Evolutionary conservation across 176 grass and related monocot genomes (phyloP), one percentile per base, ranked within the genome.

Genomic region (Avena eriantha): DNA sequence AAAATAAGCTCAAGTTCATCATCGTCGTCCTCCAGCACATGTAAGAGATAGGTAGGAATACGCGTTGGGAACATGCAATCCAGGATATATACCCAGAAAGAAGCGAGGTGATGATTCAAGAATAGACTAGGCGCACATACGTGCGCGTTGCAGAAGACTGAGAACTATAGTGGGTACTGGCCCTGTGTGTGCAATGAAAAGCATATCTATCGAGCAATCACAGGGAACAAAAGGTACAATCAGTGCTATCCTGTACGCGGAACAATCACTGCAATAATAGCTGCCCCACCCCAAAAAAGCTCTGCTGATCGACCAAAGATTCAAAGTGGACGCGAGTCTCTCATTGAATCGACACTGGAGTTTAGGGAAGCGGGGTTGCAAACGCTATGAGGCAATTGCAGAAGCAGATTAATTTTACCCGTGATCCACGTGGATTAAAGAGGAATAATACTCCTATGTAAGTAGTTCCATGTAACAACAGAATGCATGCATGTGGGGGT

Each of bases 241-340:
- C 90, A 91, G 86, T 78, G 90, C 71, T 82, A 88, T 77, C 78
- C 63, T 82, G 71, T 88, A 55, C 33, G 77, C 86, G 70, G 86
- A 88, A 87, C 89, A 88, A 91, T 91, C 85, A 82, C 81, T 82
- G 77, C 82, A 88, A 91, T 88, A 77, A 88, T 85, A 34, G 14
- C 60, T 82, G 82, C 82, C 69, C 71, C 34, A 29, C 66, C 85
- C 60, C 76, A 80, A 87, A 29, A 83, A 91, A 49, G 85, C 81
- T 80, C 26, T 63, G 51, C 21, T 75, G 39, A 86, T 69, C 73
- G 58, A 86, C 41, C 73, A 69, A 77, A 79, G 73, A 69, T 54
- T 85, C 83, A 43, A 68, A 79, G 61, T 69, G 49, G 49, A 34
- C 34, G 41, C 66, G 58, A 69, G 75, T 79, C 69, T 69, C 73